Base-by-base conservation (phyloP, 768 basidiomycete genomes). In the Hygrocybe coccinea region DNA sequence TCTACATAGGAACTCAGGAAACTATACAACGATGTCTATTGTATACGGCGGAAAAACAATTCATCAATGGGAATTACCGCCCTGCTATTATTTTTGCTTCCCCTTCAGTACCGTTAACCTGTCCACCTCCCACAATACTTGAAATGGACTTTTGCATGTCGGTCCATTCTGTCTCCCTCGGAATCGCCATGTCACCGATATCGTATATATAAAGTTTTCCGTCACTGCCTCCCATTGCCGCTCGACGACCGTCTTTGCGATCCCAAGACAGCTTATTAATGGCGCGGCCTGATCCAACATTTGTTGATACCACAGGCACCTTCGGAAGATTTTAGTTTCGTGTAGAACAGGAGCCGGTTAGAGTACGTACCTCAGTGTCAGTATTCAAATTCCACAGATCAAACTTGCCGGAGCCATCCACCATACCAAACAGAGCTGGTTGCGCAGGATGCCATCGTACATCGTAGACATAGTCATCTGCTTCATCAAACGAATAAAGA, bases 221-320 rank as follows among this genome's bases (percentile, higher is more conserved):
- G 60, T 98, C 95, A 60, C 90, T 91, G 3, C 91, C 89, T 29
- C 95, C 97, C 25, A 98, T 69, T 1, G 89, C 95, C 2, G 83
- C 93, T 22, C 94, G 84, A 35, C 91, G 83, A 0, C 94, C 95
- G 53, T 97, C 92, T 64, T 95, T 91, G 52, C 82, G 78, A 65
- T 99, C 97, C 94, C 95, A 99, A 63, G 89, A 82, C 24, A 98
- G 68, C 72, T 97, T 98, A 77, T 99, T 99, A 61, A 99, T 82
- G 3, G 94, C 95, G 1, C 86, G 83, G 0, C 85, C 85, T 1
- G 85, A 78, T 5, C 86, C 88, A 39, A 94, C 85, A 15, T 76
- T 79, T 3, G 91, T 92, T 9, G 93, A 91, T n/a, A 94, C 86
- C 10, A 85, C 81, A 10, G 97, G 94, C 0, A 97, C 93, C 95